Evolutionary conservation across 352 stramenopile genomes (phyloP), one percentile per base, ranked within the genome.

Genomic region (Phytophthora constricta): DNA sequence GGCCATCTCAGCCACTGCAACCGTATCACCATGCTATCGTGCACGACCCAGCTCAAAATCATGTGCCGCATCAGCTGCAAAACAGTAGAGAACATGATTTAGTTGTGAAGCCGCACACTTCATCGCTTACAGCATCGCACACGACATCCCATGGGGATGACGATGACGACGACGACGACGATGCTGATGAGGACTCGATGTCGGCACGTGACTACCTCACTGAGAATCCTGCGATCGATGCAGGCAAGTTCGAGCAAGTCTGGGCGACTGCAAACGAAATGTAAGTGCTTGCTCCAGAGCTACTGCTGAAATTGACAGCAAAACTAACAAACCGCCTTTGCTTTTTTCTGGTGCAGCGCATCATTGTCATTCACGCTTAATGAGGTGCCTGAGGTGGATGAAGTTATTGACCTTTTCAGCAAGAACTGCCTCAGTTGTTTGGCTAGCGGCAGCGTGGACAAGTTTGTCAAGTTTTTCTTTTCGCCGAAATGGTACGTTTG

Each of bases 381-480:
- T n/a, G 73, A 80, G 20, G 72, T 90, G 11, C 86, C 82, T 5
- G 84, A 91, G 37, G 82, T 92, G 34, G 84, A 95, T 37, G 76
- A 87, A 43, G 75, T 96, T 59, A 95, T 96, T 56, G 78, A 78
- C 10, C 62, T 80, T 17, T 95, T 96, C 65, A 56, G 80, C 0
- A 77, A 76, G 47, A 88, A 92, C 43, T 86, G 74, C 28, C 58
- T 96, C 41, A 84, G 74, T 70, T 96, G 89, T 72, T 70, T 96
- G 58, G 89, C 89, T 20, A 94, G 86, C 52, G 89, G 89, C 14
- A 77, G 79, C 14, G 65, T 95, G 37, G 70, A 91, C 16, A 82
- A 80, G 42, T 52, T 90, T 19, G 75, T 94, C 73, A 96, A 96
- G 66, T 96, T 96, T 47, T 96, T 88, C 72, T 96, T 96, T 95